Percentiles rank a stretch among this genome's conserved stretches.
These are phyloP conservation scores for Russula olivacea DNA, from an alignment of 768 basidiomycete species.

Conservation along the genomic window DNA sequence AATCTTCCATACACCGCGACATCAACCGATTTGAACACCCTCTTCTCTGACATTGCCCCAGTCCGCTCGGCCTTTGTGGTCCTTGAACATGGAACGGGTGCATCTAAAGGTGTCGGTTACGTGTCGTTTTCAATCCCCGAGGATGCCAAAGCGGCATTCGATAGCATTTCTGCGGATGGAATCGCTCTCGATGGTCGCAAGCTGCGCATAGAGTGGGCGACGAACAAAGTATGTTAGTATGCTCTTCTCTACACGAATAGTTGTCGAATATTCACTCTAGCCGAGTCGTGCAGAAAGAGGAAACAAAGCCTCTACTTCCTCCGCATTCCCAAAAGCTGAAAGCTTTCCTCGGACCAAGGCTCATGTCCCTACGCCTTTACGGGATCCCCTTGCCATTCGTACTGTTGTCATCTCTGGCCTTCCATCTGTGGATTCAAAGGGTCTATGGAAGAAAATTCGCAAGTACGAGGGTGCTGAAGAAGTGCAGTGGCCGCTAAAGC, in stretches of 20 bases:
- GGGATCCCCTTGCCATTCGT: constrained; percentile 79
- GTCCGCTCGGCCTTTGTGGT: constrained; percentile 93
- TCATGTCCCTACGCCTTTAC: constrained; percentile 29
- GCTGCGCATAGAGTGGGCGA: constrained; percentile 76
- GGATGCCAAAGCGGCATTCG: constrained; percentile 74
- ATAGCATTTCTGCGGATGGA: constrained; percentile 57
- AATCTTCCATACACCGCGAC: constrained; percentile 90
- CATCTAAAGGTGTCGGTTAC: constrained; percentile 94
- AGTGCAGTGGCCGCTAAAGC: constrained; percentile 60
- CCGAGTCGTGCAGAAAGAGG: constrained; percentile 20
- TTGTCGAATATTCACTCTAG: constrained; percentile 16
- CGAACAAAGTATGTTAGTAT: constrained; percentile 52
- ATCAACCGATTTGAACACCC: constrained; percentile 81
- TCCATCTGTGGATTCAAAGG: constrained; percentile 57
- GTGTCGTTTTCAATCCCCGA: constrained; percentile 87
- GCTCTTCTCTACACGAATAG: neutral
- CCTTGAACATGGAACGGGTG: constrained; percentile 61
- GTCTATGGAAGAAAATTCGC: constrained; percentile 79
- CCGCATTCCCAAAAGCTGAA: constrained; percentile 23
- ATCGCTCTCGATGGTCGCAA: constrained; percentile 61
- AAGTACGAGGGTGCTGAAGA: constrained; percentile 75
- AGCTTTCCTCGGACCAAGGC: constrained; percentile 35
- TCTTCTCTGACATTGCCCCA: constrained; percentile 94
- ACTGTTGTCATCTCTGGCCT: constrained; percentile 77
- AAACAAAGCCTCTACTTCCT: neutral